Percentiles rank a stretch among this genome's conserved stretches.
Conservation (phyloP, 352 stramenopile genomes). For the Globisporangium nunn region DNA sequence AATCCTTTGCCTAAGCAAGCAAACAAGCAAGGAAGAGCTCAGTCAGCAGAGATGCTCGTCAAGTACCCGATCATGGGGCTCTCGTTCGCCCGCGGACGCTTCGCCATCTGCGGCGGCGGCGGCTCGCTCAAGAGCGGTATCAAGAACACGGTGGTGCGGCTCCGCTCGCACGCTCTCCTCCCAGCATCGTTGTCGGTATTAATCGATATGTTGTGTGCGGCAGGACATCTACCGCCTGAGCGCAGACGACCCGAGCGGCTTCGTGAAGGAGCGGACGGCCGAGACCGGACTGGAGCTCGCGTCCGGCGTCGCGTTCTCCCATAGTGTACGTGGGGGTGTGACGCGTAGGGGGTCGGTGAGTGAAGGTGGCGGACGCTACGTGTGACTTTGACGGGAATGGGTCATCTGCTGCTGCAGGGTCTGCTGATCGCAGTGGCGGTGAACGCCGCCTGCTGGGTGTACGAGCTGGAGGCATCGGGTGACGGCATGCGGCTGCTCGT, state of each 20-base stretch:
- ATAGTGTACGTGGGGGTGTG: slow-evolving; percentile 27
- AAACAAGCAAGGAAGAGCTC: too few relatives aligned
- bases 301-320: slow-evolving; percentile 69
- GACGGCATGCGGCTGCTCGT: slow-evolving; percentile 64
- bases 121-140: slow-evolving; percentile 81
- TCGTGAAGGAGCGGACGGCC: slow-evolving; percentile 57
- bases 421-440: slow-evolving; percentile 71
- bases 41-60: slow-evolving; percentile 45
- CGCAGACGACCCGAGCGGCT: slow-evolving; percentile 51
- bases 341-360: not conserved
- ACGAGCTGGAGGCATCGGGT: slow-evolving; percentile 41
- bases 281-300: slow-evolving; percentile 68
- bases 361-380: not conserved
- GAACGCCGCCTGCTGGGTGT: slow-evolving; percentile 72
- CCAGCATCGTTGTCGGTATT: not conserved
- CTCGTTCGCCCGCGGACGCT: slow-evolving; percentile 57
- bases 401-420: slow-evolving; percentile 16
- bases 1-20: too few relatives aligned
- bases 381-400: not conserved
- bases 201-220: not conserved
- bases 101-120: slow-evolving; percentile 78
- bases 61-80: slow-evolving; percentile 85
- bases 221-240: slow-evolving; percentile 75
- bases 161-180: not conserved
- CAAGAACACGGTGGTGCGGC: slow-evolving; percentile 78